Evolutionary conservation across 176 grass and related monocot species (phyloP), one percentile per base, ranked within the genome.

Genomic region (Oryza officinalis): DNA sequence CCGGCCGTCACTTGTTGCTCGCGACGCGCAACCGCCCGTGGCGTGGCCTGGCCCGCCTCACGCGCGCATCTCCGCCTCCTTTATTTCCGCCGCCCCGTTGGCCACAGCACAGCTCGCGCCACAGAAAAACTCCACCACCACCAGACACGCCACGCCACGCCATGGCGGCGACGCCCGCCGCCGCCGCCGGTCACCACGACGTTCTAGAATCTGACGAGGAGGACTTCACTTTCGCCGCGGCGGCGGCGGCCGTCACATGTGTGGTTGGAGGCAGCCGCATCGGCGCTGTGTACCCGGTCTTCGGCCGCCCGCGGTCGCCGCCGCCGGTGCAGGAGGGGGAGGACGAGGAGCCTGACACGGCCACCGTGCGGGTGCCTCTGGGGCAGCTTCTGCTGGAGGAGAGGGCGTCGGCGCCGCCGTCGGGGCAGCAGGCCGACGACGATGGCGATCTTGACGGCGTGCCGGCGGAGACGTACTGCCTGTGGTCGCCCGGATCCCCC

Each of bases 251-350:
- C 2, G 46, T 11, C 6, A 27, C 74, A 8, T 5, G 4, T 2
- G 27, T 63, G 65, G 6, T 26, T n/a, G 28, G 38, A 9, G 59
- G 6, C 8, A 40, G 60, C 13, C 25, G 68, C 67, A 31, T 79
- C 71, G 57, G 84, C 72, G 78, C 46, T 17, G 78, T 91, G 78
- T 95, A 95, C 89, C 92, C 91, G 10, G 87, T 98, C 13, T 98
- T 95, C 59, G 86, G 87, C 13, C 92, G 88, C 4, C 77, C 74
- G 27, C 12, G 84, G 14, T 86, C 81, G 52, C 75, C 81, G 45
- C 83, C 30, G 54, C 13, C 1, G 15, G 3, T 0, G 27, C 35
- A 49, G 12, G 28, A 30, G 33, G 33, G 5, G 33, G 0, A 35
- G 33, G 33, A 35, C 14, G 77, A 69, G 27, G 49, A 23, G 0